Base-by-base conservation (phyloP, 2,329 filamentous ascomycete species). In the Ploettnerulaceae sp. region DNA sequence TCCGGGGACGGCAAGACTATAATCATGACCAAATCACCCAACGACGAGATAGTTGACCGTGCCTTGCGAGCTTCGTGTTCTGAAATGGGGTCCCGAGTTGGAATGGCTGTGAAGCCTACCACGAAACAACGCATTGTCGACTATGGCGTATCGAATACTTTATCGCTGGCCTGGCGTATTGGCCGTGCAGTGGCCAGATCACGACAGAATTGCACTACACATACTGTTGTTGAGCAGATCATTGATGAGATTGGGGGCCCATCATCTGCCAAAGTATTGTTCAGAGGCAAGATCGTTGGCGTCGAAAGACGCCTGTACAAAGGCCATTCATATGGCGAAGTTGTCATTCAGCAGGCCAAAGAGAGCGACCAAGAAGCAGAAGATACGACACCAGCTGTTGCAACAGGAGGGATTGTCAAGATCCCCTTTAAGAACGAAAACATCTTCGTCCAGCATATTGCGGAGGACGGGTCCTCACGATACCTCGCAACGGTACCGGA, bases 361-460 rank as follows among this genome's bases (percentile, higher is more conserved):
- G 36, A 41, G n/a, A 20, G 31, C 28, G 40, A 44, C 11, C 21
- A 29, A 17, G 36, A 47, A 9, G 22, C 15, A n/a, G 29, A 36
- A 5, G 12, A 18, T 11, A 18, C 7, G 9, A 15, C 5, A 3
- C 6, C 4, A 5, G 21, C 35, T n/a, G 29, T 35, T 22, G 12
- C 11, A 1, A 36, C 28, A n/a, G 29, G 21, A 3, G 29, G 21
- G 17, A 47, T 25, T 7, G 15, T 47, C 15, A 12, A 31, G 24
- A 47, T 47, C 18, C 36, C 45, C 6, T 47, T 47, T 22, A 41
- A 39, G 15, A 47, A 47, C 29, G 45, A 47, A 31, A 47, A 47
- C 17, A 20, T 17, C 18, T 9, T 17, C 9, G 7, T 12, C 9
- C n/a, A 8, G 12, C 29, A 21, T 17, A 12, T 34, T 18, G 7